Evolutionary conservation across 2,329 filamentous ascomycete species (phyloP), one percentile per base, ranked within the genome.

Genomic region (Bipolaris victoriae): DNA sequence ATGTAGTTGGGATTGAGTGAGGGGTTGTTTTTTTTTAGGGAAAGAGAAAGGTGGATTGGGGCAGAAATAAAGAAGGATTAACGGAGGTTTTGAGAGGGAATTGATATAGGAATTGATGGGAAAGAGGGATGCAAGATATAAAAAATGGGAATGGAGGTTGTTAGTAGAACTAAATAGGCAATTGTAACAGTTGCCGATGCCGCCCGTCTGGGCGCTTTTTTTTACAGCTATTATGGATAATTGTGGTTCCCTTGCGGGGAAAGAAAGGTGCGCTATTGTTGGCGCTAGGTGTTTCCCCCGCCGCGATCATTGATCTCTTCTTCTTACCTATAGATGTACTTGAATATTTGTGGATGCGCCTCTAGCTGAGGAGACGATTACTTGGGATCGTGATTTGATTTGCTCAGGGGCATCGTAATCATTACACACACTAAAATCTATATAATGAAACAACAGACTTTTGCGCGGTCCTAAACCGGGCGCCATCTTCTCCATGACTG

Each of bases 261-360:
- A 55, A 43, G 33, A 20, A 49, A 22, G 45, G 18, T 58, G 33
- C 49, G 57, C 43, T 41, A 63, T 58, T 63, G 60, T 47, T 58
- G 49, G 43, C 43, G 49, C 36, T 43, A 49, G 16, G 4, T 44
- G 44, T 49, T 50, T 49, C 55, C 49, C 55, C 55, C 55, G 33
- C 49, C 55, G 39, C 49, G 31, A 53, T 57, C 49, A 48, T 56
- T 49, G 49, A 56, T 52, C 36, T 31, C 10, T 33, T 40, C 41
- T 48, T 29, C 9, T 29, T 29, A 29, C 9, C 9, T 10, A 29
- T 9, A 10, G 1, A 7, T 26, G 24, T 29, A 29, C 9, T 29
- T 29, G 9, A 7, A 29, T 10, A 7, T 10, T 10, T 29, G 7
- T 29, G 26, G 9, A 10, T 4, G 9, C 26, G 9, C 7, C 9